These are phyloP conservation scores for Chloris gayana DNA, from an alignment of 176 grass and related monocot genomes.

Conservation along the genomic window DNA sequence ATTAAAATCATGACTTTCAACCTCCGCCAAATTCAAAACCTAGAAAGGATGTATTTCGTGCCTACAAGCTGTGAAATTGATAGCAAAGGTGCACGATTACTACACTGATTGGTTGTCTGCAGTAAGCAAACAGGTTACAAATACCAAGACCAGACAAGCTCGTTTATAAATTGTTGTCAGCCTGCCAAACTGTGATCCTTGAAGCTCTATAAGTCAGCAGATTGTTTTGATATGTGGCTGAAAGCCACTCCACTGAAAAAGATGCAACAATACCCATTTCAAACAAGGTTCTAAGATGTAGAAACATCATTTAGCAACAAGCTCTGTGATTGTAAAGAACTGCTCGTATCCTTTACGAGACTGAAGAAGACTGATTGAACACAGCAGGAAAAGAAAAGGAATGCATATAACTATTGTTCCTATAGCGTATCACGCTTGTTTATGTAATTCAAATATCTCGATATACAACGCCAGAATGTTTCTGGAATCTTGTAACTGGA, in stretches of 20 bases:
- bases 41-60: no score
- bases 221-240: background rate
- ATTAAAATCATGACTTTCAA: no score
- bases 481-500: slow-evolving; percentile 70
- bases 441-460: slow-evolving; percentile 75
- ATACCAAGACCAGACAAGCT: background rate
- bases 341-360: background rate
- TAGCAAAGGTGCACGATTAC: no score
- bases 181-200: background rate
- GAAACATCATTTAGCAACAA: background rate
- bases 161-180: background rate
- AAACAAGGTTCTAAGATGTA: background rate
- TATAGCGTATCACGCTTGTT: slow-evolving; percentile 44
- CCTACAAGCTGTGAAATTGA: no score
- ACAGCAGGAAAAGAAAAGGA: background rate
- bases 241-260: background rate
- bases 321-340: background rate
- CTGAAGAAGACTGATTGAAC: background rate
- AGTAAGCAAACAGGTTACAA: background rate
- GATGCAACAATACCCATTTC: background rate
- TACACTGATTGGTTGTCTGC: no score
- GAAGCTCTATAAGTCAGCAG: background rate
- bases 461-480: slow-evolving; percentile 81
- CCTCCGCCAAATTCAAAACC: no score
- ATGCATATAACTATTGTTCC: background rate